Base-by-base conservation (phyloP, 208 protist genomes). In the Trypanosoma vivax region DNA sequence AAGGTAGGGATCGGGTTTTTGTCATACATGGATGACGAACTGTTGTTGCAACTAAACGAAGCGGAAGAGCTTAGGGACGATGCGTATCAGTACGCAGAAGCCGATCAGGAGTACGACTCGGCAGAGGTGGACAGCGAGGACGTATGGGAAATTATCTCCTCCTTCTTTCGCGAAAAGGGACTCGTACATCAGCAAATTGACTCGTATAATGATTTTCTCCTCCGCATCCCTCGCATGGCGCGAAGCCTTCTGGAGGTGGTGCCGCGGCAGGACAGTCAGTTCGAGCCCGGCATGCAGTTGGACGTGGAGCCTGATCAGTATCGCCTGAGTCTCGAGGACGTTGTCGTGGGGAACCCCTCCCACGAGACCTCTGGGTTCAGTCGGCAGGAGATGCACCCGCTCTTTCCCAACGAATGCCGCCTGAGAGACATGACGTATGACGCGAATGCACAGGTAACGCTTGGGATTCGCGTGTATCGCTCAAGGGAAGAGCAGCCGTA, bases 121-220 rank as follows among this genome's bases (percentile, higher is more conserved):
- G 78, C 77, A n/a, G 78, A 88, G 24, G 73, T 92, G 31, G 78
- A 92, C 61, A 85, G 73, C 52, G 91, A 98, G 51, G 95, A 98
- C 52, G 86, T 94, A 31, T 99, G 98, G 97, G 66, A 83, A 38
- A 84, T 99, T 42, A 98, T 99, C 52, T 86, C 69, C 3, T 84
- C 96, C n/a, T 99, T 97, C 62, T 99, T 99, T 59, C 72, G 96
- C 11, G 83, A 98, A 54, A 98, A 99, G 71, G 95, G 96, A 14
- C 88, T 99, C 5, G 97, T 99, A 25, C 89, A 95, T 55, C 98
- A 99, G 80, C 98, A 99, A 84, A 78, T 99, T 5, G 96, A 99
- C 65, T 99, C 97, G 21, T 99, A 98, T 77, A 98, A 99, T 70
- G 81, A 97, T 43, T 99, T 99, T 59, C 70, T 93, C 41, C 71